Evolutionary conservation across 2,329 filamentous ascomycete species (phyloP).

Genomic region (Coniochaeta pulveracea): DNA sequence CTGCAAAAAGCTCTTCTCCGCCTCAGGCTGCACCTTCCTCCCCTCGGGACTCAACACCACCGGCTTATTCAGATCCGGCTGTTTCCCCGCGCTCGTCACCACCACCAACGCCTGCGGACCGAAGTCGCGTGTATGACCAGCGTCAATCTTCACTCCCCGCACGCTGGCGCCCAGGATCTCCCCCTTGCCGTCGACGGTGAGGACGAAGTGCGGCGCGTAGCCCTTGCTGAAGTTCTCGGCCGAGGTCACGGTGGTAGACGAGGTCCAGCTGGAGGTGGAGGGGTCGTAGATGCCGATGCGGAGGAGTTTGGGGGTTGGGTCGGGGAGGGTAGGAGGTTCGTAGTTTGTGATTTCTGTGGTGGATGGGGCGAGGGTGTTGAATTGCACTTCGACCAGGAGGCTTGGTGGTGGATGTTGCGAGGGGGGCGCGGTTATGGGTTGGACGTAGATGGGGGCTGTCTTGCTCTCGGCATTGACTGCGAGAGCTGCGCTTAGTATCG

Average conservation of each 20-base stretch:
- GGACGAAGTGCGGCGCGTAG: slow-evolving; percentile 43
- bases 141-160: slow-evolving; percentile 49
- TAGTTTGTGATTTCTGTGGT: slow-evolving; percentile 39
- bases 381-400: slow-evolving; percentile 43
- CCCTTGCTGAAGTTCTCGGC: slow-evolving; percentile 49
- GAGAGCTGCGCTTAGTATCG: slow-evolving; percentile 29
- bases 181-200: slow-evolving; percentile 32
- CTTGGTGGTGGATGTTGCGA: slow-evolving; percentile 21
- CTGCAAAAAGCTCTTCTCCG: slow-evolving; percentile 54
- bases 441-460: slow-evolving; percentile 41
- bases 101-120: slow-evolving; percentile 46
- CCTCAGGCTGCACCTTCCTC: slow-evolving; percentile 37
- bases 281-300: slow-evolving; percentile 48
- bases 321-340: slow-evolving; percentile 41
- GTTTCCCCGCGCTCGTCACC: slow-evolving; percentile 34
- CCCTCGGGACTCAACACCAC: slow-evolving; percentile 50
- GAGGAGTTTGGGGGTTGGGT: slow-evolving; percentile 28
- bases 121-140: slow-evolving; percentile 54
- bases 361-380: slow-evolving; percentile 31
- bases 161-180: slow-evolving; percentile 32
- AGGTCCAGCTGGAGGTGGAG: slow-evolving; percentile 33
- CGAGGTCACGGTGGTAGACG: slow-evolving; percentile 43
- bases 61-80: slow-evolving; percentile 51
- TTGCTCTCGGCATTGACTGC: slow-evolving; percentile 25
- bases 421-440: slow-evolving; percentile 30